These are phyloP conservation scores for Nicotiana noctiflora DNA, from an alignment of 257 asterid genomes.

Conservation along the genomic window DNA sequence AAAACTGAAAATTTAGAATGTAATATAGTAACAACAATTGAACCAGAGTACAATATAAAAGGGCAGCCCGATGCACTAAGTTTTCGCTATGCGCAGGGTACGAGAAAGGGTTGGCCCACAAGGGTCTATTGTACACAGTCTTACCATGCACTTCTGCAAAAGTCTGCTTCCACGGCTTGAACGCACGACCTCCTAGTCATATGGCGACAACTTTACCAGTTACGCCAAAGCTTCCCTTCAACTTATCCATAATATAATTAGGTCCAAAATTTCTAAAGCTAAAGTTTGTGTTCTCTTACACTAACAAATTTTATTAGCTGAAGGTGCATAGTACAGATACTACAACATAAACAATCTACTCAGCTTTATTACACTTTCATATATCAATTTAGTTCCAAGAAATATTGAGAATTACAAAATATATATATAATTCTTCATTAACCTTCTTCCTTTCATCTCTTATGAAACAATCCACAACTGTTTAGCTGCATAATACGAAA, in stretches of 20 bases:
- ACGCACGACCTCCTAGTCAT: no score
- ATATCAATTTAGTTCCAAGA: not conserved
- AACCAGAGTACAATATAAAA: not conserved
- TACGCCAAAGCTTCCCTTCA: no score
- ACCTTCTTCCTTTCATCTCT: not conserved
- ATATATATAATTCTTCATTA: no score
- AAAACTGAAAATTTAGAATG: not conserved
- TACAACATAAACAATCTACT: not conserved
- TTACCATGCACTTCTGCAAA: no score
- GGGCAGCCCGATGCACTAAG: no score
- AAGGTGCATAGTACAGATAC: not conserved
- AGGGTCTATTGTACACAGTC: not conserved
- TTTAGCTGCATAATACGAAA: slow-evolving; percentile 33
- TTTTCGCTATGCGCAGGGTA: no score
- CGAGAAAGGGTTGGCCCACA: not conserved
- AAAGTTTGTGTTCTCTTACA: not conserved
- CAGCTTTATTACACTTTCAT: not conserved
- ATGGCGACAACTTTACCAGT: no score
- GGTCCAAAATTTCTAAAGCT: not conserved
- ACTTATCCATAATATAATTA: no score
- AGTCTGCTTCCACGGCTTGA: no score
- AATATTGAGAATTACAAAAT: not conserved
- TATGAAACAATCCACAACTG: slow-evolving; percentile 25
- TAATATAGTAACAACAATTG: not conserved
- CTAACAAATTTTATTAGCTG: not conserved